Percentiles rank a stretch among this genome's conserved stretches.
Evolutionary conservation across 1,284 basidiomycete genomes (phyloP).

Genomic region (Cutaneotrichosporon mucoides): DNA sequence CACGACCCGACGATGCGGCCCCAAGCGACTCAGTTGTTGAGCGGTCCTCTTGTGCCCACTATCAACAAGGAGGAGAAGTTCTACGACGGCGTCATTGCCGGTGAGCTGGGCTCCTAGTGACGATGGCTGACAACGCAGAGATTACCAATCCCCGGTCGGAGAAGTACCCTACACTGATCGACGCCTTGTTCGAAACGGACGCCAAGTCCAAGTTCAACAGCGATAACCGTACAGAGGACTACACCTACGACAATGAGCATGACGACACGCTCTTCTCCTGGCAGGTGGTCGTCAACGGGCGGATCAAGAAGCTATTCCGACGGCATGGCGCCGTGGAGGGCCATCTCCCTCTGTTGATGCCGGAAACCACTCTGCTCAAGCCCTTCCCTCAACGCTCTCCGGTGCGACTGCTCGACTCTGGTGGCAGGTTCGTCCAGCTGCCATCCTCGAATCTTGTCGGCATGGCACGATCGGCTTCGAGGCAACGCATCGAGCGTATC

Average conservation of each 20-base stretch:
- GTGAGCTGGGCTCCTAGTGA: slow-evolving; percentile 52
- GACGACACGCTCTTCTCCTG: slow-evolving; percentile 56
- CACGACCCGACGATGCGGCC: slow-evolving; percentile 81
- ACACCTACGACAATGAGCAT: slow-evolving; percentile 75
- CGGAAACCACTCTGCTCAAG: slow-evolving; percentile 57
- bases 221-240: slow-evolving; percentile 62
- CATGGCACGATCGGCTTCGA: slow-evolving; percentile 79
- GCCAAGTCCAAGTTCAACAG: slow-evolving; percentile 55
- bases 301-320: slow-evolving; percentile 70
- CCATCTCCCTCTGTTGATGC: slow-evolving; percentile 76
- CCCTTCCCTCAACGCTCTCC: slow-evolving; percentile 59
- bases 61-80: slow-evolving; percentile 38
- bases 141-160: slow-evolving; percentile 44
- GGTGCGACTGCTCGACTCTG: slow-evolving; percentile 72
- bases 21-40: slow-evolving; percentile 75
- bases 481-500: slow-evolving; percentile 68
- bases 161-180: slow-evolving; percentile 40
- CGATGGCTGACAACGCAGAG: slow-evolving; percentile 22
- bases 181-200: slow-evolving; percentile 35
- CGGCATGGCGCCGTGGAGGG: slow-evolving; percentile 81
- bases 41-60: slow-evolving; percentile 63
- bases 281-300: slow-evolving; percentile 62
- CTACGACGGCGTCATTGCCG: slow-evolving; percentile 36
- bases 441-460: slow-evolving; percentile 73
- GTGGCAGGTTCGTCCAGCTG: slow-evolving; percentile 74